phyloP scores from a whole-genome alignment of 2,329 filamentous ascomycete genomes.

The Aspergillus piperis region DNA sequence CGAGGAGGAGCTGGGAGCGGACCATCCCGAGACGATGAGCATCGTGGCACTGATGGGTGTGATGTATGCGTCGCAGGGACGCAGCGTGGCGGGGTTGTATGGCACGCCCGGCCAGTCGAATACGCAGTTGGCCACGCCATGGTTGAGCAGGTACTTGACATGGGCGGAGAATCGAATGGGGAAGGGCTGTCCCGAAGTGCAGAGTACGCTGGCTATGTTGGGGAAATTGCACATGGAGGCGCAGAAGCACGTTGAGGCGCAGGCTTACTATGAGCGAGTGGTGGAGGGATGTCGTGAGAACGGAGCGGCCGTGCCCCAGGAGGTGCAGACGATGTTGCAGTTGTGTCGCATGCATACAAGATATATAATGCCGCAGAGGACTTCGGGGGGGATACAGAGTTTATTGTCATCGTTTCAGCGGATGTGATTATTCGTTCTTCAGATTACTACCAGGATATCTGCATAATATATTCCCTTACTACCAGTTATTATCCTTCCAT shows the following conservation, averaged over 20 bases:
- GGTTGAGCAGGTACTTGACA: slow-evolving; percentile 30
- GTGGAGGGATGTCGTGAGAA: slow-evolving; percentile 18
- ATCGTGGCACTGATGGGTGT: slow-evolving; percentile 32
- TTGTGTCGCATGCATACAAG: slow-evolving; percentile 28
- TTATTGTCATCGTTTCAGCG: slow-evolving; percentile 27
- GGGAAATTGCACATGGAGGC: slow-evolving; percentile 26
- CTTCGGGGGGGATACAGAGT: slow-evolving; percentile 18
- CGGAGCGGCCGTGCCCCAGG: slow-evolving; percentile 13
- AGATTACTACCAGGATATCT: neutral
- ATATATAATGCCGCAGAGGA: slow-evolving; percentile 8
- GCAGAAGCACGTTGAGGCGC: slow-evolving; percentile 27
- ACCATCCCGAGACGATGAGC: slow-evolving; percentile 30
- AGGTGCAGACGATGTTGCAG: slow-evolving; percentile 22
- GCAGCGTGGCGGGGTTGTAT: neutral
- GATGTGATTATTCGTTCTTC: slow-evolving; percentile 12
- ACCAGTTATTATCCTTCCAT: neutral
- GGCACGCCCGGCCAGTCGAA: slow-evolving; percentile 3
- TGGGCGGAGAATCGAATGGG: slow-evolving; percentile 30
- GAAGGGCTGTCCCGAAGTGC: slow-evolving; percentile 24
- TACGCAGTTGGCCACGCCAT: slow-evolving; percentile 26
- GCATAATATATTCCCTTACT: neutral
- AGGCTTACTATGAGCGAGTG: slow-evolving; percentile 30
- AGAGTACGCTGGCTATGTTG: slow-evolving; percentile 24
- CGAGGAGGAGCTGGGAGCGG: slow-evolving; percentile 29
- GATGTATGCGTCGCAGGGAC: slow-evolving; percentile 29